These are phyloP conservation scores for Trichodelitschia bisporula DNA, from an alignment of 495 filamentous ascomycete genomes.

Conservation along the genomic window DNA sequence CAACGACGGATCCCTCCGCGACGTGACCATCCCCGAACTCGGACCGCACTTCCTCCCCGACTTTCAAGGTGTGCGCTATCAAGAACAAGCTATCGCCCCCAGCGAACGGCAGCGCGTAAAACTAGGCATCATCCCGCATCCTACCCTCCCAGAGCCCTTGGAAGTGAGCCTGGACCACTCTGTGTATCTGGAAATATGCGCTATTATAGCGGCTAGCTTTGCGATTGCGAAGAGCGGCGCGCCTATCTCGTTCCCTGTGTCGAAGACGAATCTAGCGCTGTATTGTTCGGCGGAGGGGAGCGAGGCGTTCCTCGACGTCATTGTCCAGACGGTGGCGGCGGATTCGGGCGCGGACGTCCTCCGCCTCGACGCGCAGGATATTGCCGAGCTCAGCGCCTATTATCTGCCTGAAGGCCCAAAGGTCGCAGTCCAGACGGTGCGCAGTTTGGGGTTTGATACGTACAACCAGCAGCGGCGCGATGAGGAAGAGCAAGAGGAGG, in stretches of 20 bases:
- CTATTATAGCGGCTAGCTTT: no score
- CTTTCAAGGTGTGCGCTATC: no score
- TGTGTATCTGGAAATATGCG: no score
- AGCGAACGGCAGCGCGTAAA: no score
- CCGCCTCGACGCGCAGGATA: constrained; percentile 49
- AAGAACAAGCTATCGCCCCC: no score
- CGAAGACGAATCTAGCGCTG: constrained; percentile 39
- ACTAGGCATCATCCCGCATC: no score
- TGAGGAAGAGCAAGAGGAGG: constrained; percentile 7
- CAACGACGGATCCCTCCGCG: no score
- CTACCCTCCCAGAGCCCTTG: no score
- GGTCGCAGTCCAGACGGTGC: constrained; percentile 8
- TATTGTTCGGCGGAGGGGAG: constrained; percentile 36
- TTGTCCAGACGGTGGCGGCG: constrained; percentile 33
- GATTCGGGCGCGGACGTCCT: constrained; percentile 50
- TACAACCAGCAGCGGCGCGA: constrained; percentile 6
- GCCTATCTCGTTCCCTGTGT: constrained; percentile 26
- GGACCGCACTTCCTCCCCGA: no score
- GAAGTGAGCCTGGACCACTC: no score
- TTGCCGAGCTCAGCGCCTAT: constrained; percentile 52
- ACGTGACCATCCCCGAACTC: no score
- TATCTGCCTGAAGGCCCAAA: constrained; percentile 37
- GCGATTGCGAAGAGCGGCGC: no score
- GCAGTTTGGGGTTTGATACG: constrained; percentile 16
- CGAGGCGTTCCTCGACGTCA: constrained; percentile 27